Evolutionary conservation across 2,329 filamentous ascomycete species (phyloP), one percentile per base, ranked within the genome.

Genomic region (Diaporthe sp.): DNA sequence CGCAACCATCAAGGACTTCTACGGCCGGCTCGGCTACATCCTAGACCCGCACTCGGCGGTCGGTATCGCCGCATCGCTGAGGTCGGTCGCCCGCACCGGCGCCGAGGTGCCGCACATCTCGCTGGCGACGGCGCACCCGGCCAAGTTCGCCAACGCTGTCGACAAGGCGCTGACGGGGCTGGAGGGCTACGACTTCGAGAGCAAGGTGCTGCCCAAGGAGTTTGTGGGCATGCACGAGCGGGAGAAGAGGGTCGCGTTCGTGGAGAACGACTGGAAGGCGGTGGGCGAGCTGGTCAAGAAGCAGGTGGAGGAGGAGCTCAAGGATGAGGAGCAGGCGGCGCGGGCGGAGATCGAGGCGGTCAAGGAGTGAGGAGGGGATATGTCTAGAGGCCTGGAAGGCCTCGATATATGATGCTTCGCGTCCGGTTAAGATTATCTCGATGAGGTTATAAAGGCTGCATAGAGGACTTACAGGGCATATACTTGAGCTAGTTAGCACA

Each of bases 1-100:
- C 33, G 89, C 91, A 38, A 93, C 92, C 10, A 94, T 93, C 80
- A 87, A 86, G 75, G 81, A 83, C 17, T 87, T 88, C 75, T 93
- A 92, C 83, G 79, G 80, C 54, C 80, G 82, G 60, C 78, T 82
- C 40, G 79, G 79, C 13, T 98, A 98, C 84, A 90, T 98, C 55
- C 91, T 98, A 0, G 97, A 99, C 82, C 97, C 97, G 1, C 97
- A 99, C 86, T 92, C 95, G 0, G 95, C 97, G 2, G 94, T 99
- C 60, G 97, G 96, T 73, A 89, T 98, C 52, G 89, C 93, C 25
- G 96, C 95, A 0, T 90, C 96, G 0, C 82, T 91, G 72, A 89
- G 95, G 74, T 95, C 94, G 3, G 88, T 94, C 45, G 82, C 86
- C 57, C 87, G 91, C 17, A 83, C 86, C 0, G 84, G 84, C 38